Evolutionary conservation across 1,284 basidiomycete genomes (phyloP), one percentile per base, ranked within the genome.

Genomic region (Ceratobasidium papillatum): DNA sequence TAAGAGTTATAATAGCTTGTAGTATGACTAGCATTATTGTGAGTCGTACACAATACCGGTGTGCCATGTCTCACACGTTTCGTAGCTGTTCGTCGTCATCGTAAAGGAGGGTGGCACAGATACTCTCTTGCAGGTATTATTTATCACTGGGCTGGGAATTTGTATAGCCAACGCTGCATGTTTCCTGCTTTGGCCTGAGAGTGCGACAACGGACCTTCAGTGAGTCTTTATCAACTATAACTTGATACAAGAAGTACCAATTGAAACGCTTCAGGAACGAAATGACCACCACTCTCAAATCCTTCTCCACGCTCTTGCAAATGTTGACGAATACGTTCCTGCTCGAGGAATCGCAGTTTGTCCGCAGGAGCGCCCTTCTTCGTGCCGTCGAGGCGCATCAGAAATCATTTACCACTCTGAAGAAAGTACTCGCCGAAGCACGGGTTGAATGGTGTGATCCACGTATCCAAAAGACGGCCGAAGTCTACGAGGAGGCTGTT

Each of bases 1-100:
- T 45, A 36, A 47, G 9, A 36, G 47, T 11, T 74, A 62, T 47
- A n/a, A 71, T 77, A 92, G 95, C 94, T 4, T 95, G 94, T 79
- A 96, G 93, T 65, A 96, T 97, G 94, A 92, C 91, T 0, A 89
- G 92, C 0, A 94, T 97, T 59, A 91, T 94, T 32, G 86, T 96
- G 30, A 95, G 94, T 78, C 87, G 93, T 36, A 94, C 96, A 91
- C 92, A 80, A 82, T 11, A 34, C 52, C 22, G 5, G 22, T 27
- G 5, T 56, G 66, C 59, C 78, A 47, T 78, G 45, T 65, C 52
- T 68, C 43, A 72, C 19, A 19, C 9, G 45, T 38, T 52, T 66
- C 45, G 51, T 45, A 32, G 68, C 22, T 76, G 4, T 19, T 68
- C 12, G 34, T 38, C 63, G 94, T 92, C 5, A 85, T 98, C 47